Percentiles rank a stretch among this genome's conserved stretches.
Evolutionary conservation across 192 early-diverging fungal genomes (phyloP).

Genomic region (Backusella morwellensis): DNA sequence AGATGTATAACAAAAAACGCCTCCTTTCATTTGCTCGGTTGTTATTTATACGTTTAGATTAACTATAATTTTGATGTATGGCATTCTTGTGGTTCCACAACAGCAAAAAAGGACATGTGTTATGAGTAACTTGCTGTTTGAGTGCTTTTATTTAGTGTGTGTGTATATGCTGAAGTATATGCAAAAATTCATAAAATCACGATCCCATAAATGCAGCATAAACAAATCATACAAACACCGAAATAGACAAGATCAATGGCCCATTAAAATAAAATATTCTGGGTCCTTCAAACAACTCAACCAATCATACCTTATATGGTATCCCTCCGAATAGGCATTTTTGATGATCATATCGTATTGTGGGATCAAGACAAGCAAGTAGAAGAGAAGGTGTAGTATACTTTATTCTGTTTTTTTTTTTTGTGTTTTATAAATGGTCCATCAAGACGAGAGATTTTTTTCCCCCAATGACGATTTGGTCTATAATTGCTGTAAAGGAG

Average conservation of each 20-base stretch:
- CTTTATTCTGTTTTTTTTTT: not conserved
- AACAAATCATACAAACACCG: not conserved
- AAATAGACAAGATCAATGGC: not conserved
- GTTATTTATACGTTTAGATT: not conserved
- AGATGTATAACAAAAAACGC: not conserved
- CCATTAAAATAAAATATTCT: not conserved
- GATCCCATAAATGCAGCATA: not conserved
- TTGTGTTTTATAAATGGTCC: not conserved
- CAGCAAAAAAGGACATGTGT: constrained; percentile 1
- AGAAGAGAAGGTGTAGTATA: no score
- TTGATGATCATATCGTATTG: not conserved
- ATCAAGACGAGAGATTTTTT: not conserved
- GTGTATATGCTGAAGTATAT: not conserved
- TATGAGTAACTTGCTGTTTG: not conserved
- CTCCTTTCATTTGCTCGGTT: not conserved
- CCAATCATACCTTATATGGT: not conserved
- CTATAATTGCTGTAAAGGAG: not conserved
- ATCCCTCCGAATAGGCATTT: not conserved
- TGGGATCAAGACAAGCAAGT: no score
- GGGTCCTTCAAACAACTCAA: not conserved
- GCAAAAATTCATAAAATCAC: not conserved
- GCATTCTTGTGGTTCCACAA: not conserved
- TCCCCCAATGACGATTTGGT: not conserved
- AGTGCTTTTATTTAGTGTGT: not conserved
- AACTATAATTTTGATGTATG: not conserved